Evolutionary conservation across 306 rosid species (phyloP), one percentile per base, ranked within the genome.

Genomic region (Ormosia semicastrata): DNA sequence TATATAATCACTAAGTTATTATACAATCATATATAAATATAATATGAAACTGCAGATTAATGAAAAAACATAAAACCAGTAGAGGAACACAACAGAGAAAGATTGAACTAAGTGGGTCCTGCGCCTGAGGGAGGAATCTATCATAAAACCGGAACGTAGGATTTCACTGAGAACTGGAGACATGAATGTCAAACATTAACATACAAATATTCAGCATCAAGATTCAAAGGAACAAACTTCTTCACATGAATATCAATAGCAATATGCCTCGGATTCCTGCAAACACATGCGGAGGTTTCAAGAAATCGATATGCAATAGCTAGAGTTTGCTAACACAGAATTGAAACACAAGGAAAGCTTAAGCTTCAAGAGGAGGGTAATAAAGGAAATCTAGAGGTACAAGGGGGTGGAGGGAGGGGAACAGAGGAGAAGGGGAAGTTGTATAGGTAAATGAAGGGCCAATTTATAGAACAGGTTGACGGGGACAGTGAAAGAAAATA

Each of bases 41-140:
- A 76, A 44, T 29, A 66, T 29, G 40, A 62, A 32, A 37, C 2
- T 8, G 63, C 11, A 8, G 70, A 66, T 80, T 86, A 84, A 79
- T 88, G 99, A 95, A 41, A 95, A 95, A 32, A 95, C 99, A 76
- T 95, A 95, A 86, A 95, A 95, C 99, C 99, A 95, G 82, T 95
- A 89, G 39, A 95, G 98, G 90, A 95, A 95, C 64, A 90, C 88
- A 29, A 93, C 98, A n/a, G 99, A 95, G 93, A 95, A 93, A 63
- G 99, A 95, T 84, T 95, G 99, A 88, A 92, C 99, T 66, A 95
- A 58, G 78, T 91, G 98, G 80, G 98, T 95, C 76, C 93, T 86
- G 71, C 94, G 97, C 56, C 94, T 82, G 39, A 90, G 86, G 41
- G 98, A 85, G 76, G 99, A 95, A 86, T 92, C 83, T 54, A 93